phyloP scores from a whole-genome alignment of 2,329 filamentous ascomycete genomes.

The Xylariaceae sp. region DNA sequence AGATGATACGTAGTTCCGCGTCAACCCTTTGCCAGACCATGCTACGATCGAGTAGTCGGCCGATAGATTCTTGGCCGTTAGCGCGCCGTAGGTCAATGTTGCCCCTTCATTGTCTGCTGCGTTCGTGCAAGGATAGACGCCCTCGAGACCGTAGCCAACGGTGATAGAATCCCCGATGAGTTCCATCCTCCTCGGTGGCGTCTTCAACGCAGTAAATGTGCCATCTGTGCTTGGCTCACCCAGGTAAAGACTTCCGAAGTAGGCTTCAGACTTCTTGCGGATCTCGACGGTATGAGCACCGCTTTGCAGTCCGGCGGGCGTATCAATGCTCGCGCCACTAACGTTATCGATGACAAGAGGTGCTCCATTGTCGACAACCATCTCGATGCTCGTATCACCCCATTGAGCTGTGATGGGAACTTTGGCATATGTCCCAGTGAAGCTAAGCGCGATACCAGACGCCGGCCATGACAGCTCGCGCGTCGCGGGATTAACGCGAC shows the following conservation, averaged over 20 bases:
- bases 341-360: background rate
- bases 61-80: background rate
- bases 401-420: background rate
- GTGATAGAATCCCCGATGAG: background rate
- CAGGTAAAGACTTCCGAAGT: background rate
- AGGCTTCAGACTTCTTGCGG: background rate
- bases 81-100: background rate
- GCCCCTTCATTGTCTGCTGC: background rate
- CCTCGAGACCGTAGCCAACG: background rate
- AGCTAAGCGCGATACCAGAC: background rate
- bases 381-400: background rate
- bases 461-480: background rate
- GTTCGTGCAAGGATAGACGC: background rate
- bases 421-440: background rate
- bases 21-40: background rate
- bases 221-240: background rate
- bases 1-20: background rate
- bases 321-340: background rate
- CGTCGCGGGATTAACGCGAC: background rate
- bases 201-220: background rate
- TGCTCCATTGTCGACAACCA: background rate
- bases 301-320: background rate
- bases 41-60: background rate
- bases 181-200: conserved; percentile 1
- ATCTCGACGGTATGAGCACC: background rate